phyloP scores from a whole-genome alignment of 2,329 filamentous ascomycete species.

The Exophiala bonariae region DNA sequence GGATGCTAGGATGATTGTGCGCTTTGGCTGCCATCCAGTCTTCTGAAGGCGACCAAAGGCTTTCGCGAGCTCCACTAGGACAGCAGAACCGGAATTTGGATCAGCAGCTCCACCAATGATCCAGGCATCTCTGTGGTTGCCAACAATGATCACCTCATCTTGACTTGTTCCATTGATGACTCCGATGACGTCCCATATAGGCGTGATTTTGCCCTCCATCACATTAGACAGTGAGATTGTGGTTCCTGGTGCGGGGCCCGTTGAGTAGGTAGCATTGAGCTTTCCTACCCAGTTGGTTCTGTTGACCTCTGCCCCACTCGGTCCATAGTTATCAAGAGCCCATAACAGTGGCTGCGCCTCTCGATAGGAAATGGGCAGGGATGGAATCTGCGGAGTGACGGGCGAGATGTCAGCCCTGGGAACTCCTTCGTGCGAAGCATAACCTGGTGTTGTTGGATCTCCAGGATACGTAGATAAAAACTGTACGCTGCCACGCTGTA shows the following conservation, averaged over 20 bases:
- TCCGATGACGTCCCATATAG: conserved; percentile 32
- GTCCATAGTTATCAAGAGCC: conserved; percentile 36
- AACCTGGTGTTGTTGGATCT: conserved; percentile 34
- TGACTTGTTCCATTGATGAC: conserved; percentile 32
- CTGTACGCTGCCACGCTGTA: conserved; percentile 48
- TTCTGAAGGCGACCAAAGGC: conserved; percentile 49
- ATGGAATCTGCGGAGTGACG: conserved; percentile 36
- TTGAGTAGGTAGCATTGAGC: conserved; percentile 35
- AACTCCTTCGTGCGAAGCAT: conserved; percentile 32
- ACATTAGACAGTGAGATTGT: conserved; percentile 30
- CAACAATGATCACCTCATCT: conserved; percentile 49
- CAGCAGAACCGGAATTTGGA: conserved; percentile 52
- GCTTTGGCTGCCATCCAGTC: conserved; percentile 52
- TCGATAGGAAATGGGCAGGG: conserved; percentile 33
- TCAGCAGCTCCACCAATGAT: conserved; percentile 55
- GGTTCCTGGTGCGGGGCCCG: conserved; percentile 30
- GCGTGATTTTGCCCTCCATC: conserved; percentile 28
- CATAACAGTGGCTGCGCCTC: conserved; percentile 34
- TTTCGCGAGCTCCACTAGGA: conserved; percentile 51
- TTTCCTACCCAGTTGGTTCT: conserved; percentile 35
- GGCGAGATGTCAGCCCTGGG: conserved; percentile 30
- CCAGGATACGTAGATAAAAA: conserved; percentile 30
- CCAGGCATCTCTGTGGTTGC: conserved; percentile 58
- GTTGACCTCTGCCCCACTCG: conserved; percentile 33
- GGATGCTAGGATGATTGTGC: conserved; percentile 46